Conservation (phyloP, 305 asterid genomes). For the Fraxinus greggii region DNA sequence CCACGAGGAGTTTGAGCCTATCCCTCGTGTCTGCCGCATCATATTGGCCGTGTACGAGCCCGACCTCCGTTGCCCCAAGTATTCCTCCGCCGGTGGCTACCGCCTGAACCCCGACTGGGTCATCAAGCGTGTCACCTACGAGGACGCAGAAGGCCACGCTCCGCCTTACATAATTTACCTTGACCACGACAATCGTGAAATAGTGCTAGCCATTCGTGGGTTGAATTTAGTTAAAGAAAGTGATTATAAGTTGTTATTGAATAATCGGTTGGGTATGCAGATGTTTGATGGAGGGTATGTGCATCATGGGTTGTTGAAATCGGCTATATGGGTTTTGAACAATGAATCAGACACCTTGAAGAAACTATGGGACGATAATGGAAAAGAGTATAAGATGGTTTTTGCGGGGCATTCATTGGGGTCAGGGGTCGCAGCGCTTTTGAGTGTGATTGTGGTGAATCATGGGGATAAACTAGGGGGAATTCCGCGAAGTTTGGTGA, state of each 20-base stretch:
- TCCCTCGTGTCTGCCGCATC: conserved; percentile 80
- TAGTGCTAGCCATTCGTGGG: conserved; percentile 70
- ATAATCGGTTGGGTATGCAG: conserved; percentile 80
- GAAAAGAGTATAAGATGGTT: conserved; percentile 65
- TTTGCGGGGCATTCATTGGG: conserved; percentile 93
- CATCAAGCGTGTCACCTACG: conserved; percentile 68
- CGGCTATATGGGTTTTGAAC: conserved; percentile 78
- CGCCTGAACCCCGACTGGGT: conserved; percentile 60
- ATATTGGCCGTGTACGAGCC: conserved; percentile 86
- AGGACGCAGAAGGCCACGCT: conserved; percentile 65
- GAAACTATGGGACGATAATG: conserved; percentile 72
- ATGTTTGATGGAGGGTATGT: conserved; percentile 96
- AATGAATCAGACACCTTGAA: conserved; percentile 62
- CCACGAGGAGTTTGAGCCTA: conserved; percentile 64
- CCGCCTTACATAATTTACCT: conserved; percentile 79
- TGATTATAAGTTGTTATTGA: conserved; percentile 67
- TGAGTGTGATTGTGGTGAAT: conserved; percentile 68
- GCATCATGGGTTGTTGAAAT: conserved; percentile 80
- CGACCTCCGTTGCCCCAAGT: conserved; percentile 58
- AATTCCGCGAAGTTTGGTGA: conserved; percentile 57
- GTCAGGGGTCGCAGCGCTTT: conserved; percentile 79
- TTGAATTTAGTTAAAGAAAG: conserved; percentile 65
- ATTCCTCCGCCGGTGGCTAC: conserved; percentile 59
- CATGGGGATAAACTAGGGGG: conserved; percentile 70
- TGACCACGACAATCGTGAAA: conserved; percentile 45